Evolutionary conservation across 306 rosid genomes (phyloP).

Genomic region (Macrotyloma uniflorum): DNA sequence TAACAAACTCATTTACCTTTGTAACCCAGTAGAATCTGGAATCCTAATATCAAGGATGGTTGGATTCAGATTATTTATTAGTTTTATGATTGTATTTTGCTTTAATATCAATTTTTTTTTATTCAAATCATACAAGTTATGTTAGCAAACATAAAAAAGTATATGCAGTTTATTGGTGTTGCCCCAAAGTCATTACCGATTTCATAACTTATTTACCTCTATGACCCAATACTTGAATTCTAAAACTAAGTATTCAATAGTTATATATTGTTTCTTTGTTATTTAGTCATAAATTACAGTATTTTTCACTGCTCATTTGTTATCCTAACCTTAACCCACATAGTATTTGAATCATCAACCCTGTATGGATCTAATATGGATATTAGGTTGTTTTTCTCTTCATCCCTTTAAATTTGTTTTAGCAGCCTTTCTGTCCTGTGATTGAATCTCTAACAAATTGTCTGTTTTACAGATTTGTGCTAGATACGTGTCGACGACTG

Average conservation of each 20-base stretch:
- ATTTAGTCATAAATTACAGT: slow-evolving; percentile 4
- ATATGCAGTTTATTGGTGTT: background rate
- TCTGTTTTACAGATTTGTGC: slow-evolving; percentile 72
- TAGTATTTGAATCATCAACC: background rate
- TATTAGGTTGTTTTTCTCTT: background rate
- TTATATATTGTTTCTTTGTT: slow-evolving; percentile 3
- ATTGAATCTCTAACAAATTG: slow-evolving; percentile 35
- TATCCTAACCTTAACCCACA: background rate
- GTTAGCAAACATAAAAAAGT: background rate
- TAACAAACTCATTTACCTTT: background rate
- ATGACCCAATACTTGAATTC: background rate
- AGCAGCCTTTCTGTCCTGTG: background rate
- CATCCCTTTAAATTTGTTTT: background rate
- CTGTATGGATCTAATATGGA: slow-evolving; percentile 1
- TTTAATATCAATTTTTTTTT: background rate
- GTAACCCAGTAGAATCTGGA: background rate
- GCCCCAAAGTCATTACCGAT: slow-evolving; percentile 6
- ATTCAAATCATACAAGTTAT: slow-evolving; percentile 13
- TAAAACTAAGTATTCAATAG: background rate
- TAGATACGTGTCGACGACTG: slow-evolving; percentile 66
- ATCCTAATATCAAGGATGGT: background rate
- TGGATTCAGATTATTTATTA: background rate
- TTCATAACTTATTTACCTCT: background rate
- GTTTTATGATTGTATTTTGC: background rate
- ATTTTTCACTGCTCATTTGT: background rate